Evolutionary conservation across 1,139 yeast species (phyloP).

Genomic region (Pichia sp.): DNA sequence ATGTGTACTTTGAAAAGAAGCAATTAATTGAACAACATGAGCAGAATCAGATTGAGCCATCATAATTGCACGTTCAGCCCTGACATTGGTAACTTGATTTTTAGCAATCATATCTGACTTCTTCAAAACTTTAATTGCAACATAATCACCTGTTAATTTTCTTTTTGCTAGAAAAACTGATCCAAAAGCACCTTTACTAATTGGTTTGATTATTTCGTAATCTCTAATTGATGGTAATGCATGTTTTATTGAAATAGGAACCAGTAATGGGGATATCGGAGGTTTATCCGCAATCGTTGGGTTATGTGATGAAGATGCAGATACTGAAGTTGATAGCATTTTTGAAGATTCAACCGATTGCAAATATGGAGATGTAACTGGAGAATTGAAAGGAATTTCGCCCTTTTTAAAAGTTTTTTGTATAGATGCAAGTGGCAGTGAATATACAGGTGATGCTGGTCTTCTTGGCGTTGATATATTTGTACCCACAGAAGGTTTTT

Average conservation of each 20-base stretch:
- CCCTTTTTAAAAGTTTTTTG: constrained; percentile 33
- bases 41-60: constrained; percentile 95
- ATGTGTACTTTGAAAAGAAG: constrained; percentile 84
- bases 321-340: background rate
- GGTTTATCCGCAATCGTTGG: constrained; percentile 36
- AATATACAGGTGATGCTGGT: constrained; percentile 48
- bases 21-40: constrained; percentile 83
- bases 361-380: constrained; percentile 41
- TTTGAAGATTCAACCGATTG: constrained; percentile 24
- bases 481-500: constrained; percentile 1
- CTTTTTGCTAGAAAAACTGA: constrained; percentile 84
- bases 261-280: constrained; percentile 76
- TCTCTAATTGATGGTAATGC: constrained; percentile 72
- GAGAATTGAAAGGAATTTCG: constrained; percentile 32
- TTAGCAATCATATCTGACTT: constrained; percentile 96
- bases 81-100: constrained; percentile 91
- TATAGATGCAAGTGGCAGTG: constrained; percentile 47
- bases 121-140: constrained; percentile 89
- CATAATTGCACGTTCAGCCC: constrained; percentile 93
- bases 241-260: constrained; percentile 39
- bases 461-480: constrained; percentile 26
- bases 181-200: constrained; percentile 97
- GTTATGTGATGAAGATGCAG: background rate
- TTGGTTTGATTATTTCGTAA: constrained; percentile 86
- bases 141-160: constrained; percentile 85